Conservation (phyloP, 1,284 basidiomycete genomes). For the Cutaneotrichosporon dermatis region DNA sequence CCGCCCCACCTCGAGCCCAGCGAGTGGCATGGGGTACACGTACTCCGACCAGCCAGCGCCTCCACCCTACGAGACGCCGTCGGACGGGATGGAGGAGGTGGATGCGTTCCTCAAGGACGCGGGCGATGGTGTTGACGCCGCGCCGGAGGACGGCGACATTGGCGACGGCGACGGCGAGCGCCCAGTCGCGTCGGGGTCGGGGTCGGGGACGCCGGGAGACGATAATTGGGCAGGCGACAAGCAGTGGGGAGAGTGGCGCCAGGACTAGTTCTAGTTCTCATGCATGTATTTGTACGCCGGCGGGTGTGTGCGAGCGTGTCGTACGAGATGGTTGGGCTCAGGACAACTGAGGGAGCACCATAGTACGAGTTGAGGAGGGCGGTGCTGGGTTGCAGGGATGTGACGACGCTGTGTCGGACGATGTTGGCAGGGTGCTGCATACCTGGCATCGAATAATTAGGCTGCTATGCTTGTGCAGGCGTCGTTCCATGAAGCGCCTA, state of each 20-base stretch:
- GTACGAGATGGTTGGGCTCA: not conserved
- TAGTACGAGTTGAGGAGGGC: too few relatives aligned
- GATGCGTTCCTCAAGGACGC: constrained; percentile 31
- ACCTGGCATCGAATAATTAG: too few relatives aligned
- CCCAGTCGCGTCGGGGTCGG: not conserved
- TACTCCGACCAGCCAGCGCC: not conserved
- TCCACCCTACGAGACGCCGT: not conserved
- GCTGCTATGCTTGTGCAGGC: too few relatives aligned
- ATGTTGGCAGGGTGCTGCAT: too few relatives aligned
- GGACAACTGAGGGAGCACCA: too few relatives aligned
- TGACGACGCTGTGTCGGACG: too few relatives aligned
- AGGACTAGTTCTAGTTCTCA: not conserved
- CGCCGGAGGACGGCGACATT: not conserved
- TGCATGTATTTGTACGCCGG: constrained; percentile 1
- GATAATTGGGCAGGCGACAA: not conserved
- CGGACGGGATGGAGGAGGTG: constrained; percentile 30
- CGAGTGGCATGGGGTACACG: too few relatives aligned
- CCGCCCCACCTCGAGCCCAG: too few relatives aligned
- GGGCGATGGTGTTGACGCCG: not conserved
- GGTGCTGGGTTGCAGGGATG: too few relatives aligned
- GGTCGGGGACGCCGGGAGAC: not conserved
- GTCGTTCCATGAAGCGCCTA: too few relatives aligned
- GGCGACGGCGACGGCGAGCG: too few relatives aligned
- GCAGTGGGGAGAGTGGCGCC: constrained; percentile 5
- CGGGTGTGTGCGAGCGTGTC: not conserved